Percentiles rank a stretch among this genome's conserved stretches.
Evolutionary conservation across 2,329 filamentous ascomycete species (phyloP).

Genomic region (Verticillium nubilum): DNA sequence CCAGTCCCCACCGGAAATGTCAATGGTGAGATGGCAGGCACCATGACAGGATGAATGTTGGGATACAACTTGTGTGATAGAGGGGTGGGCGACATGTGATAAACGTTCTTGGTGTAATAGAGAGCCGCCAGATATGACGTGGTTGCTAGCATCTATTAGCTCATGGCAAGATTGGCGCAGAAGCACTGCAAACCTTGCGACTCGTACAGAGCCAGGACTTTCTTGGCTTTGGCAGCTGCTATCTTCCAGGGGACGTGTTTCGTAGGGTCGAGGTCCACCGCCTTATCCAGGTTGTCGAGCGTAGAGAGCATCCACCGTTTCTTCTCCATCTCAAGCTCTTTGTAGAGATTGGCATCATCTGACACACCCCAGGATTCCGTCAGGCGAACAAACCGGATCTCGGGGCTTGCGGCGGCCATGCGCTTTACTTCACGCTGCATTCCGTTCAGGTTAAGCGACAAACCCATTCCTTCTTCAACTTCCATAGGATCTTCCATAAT

Average conservation of each 20-base stretch:
- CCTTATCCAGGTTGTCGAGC: slow-evolving; percentile 40
- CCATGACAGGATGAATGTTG: slow-evolving; percentile 33
- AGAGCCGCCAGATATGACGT: slow-evolving; percentile 43
- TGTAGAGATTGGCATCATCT: slow-evolving; percentile 40
- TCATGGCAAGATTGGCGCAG: slow-evolving; percentile 14
- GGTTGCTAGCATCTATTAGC: slow-evolving; percentile 30
- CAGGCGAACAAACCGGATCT: slow-evolving; percentile 48
- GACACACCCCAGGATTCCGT: slow-evolving; percentile 43
- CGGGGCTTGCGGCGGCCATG: slow-evolving; percentile 48
- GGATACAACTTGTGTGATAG: slow-evolving; percentile 29
- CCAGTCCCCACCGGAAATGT: slow-evolving; percentile 31
- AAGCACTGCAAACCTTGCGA: slow-evolving; percentile 32
- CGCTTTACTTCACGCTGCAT: slow-evolving; percentile 49
- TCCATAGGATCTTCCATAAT: slow-evolving; percentile 11
- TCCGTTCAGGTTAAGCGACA: slow-evolving; percentile 18
- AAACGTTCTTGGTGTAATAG: slow-evolving; percentile 32
- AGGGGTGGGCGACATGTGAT: slow-evolving; percentile 39
- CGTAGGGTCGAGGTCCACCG: slow-evolving; percentile 12
- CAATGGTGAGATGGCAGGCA: slow-evolving; percentile 29
- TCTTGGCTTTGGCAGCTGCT: slow-evolving; percentile 17
- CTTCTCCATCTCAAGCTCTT: slow-evolving; percentile 48
- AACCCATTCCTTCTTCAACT: slow-evolving; percentile 15
- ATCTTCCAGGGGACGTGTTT: slow-evolving; percentile 8
- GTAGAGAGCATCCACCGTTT: slow-evolving; percentile 58
- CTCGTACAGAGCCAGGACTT: slow-evolving; percentile 46